Evolutionary conservation across 2,329 filamentous ascomycete genomes (phyloP).

Genomic region (Alternaria longipes): DNA sequence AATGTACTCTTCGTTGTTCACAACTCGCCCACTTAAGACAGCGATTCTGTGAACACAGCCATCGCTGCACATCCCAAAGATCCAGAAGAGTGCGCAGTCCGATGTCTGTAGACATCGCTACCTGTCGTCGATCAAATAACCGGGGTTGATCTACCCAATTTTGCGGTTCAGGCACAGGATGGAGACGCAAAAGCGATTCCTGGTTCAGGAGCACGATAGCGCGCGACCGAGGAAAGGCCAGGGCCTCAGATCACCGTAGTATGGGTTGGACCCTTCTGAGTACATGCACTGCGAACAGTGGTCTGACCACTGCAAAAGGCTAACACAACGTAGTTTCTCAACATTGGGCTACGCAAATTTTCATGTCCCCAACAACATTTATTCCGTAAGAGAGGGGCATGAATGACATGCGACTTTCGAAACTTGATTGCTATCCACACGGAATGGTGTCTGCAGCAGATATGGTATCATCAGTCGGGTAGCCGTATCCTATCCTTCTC

Average conservation of each 20-base stretch:
- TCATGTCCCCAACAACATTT: background rate
- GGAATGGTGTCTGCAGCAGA: background rate
- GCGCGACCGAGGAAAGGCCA: constrained; percentile 1
- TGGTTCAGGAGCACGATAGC: constrained; percentile 8
- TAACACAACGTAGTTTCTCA: background rate
- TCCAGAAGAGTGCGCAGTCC: background rate
- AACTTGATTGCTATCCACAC: background rate
- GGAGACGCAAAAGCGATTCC: constrained; percentile 1
- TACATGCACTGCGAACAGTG: background rate
- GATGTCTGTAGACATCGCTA: background rate
- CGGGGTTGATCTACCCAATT: background rate
- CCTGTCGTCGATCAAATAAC: background rate
- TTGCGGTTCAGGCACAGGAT: constrained; percentile 5
- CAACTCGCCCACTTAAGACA: background rate
- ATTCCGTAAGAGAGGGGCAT: background rate
- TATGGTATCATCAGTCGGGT: background rate
- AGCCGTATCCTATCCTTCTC: background rate
- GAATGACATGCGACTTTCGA: background rate
- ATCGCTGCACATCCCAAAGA: background rate
- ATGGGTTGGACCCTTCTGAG: background rate
- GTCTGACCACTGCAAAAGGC: background rate
- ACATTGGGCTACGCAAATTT: background rate
- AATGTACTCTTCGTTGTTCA: background rate
- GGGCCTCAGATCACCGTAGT: constrained; percentile 8
- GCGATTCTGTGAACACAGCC: background rate